phyloP scores from a whole-genome alignment of 768 basidiomycete species.

The Astraeus odoratus region DNA sequence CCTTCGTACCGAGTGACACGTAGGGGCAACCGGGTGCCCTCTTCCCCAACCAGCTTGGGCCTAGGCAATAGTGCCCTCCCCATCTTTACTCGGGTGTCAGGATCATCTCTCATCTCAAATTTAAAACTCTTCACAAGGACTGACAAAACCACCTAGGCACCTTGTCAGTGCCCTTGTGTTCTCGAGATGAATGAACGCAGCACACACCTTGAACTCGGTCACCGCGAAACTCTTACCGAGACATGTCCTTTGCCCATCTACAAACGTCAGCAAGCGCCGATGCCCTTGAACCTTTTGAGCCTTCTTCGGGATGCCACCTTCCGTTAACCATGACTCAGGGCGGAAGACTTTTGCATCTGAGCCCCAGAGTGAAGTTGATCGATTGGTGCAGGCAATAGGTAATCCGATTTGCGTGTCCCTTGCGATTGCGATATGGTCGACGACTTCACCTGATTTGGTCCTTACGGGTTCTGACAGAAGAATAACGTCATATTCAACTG shows the following conservation, averaged over 20 bases:
- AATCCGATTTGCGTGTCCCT: constrained; percentile 41
- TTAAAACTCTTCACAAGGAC: constrained; percentile 31
- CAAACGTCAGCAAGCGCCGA: constrained; percentile 44
- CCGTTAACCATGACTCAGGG: constrained; percentile 57
- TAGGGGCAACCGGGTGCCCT: not conserved
- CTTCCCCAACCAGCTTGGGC: not conserved
- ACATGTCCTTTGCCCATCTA: constrained; percentile 46
- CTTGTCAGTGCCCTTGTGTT: not conserved
- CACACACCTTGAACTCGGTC: constrained; percentile 26
- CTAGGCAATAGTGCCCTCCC: constrained; percentile 1
- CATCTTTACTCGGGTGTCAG: constrained; percentile 2
- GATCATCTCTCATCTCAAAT: constrained; percentile 8
- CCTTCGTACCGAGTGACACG: not conserved
- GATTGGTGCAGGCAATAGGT: constrained; percentile 42
- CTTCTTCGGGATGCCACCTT: constrained; percentile 17
- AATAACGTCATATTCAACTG: constrained; percentile 48
- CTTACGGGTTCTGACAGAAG: constrained; percentile 48
- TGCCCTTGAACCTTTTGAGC: constrained; percentile 42
- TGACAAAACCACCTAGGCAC: constrained; percentile 33
- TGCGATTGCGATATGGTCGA: constrained; percentile 36
- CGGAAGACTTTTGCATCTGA: constrained; percentile 48
- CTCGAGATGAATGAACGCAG: not conserved
- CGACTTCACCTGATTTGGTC: constrained; percentile 32
- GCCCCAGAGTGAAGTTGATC: constrained; percentile 55
- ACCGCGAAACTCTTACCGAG: constrained; percentile 44